Conservation (phyloP, 2,329 filamentous ascomycete species). For the Alternaria angustiovoidea region DNA sequence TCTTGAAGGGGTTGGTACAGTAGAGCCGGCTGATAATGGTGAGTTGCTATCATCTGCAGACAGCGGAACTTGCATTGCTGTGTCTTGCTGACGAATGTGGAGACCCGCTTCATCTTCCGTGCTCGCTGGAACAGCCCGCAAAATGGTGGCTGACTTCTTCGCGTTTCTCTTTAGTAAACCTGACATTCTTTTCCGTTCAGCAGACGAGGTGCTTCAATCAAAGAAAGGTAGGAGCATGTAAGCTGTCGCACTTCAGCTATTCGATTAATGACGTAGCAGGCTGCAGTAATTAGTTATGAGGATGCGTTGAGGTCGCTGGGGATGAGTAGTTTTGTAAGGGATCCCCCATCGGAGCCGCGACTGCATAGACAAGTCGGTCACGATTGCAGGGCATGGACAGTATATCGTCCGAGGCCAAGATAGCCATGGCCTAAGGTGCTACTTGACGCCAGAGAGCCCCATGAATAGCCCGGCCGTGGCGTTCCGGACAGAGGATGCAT, state of each 20-base stretch:
- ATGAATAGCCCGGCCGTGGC: constrained; percentile 22
- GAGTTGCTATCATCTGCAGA: constrained; percentile 38
- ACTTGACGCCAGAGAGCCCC: constrained; percentile 16
- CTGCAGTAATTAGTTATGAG: constrained; percentile 10
- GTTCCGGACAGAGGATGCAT: constrained; percentile 17
- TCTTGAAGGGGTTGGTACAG: constrained; percentile 26
- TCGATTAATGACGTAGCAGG: constrained; percentile 7
- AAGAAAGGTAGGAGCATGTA: background rate
- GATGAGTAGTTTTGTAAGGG: constrained; percentile 18
- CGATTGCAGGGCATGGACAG: constrained; percentile 27
- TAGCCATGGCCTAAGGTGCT: constrained; percentile 25
- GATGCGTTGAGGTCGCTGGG: constrained; percentile 15
- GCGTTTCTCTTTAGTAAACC: constrained; percentile 28
- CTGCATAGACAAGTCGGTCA: constrained; percentile 21
- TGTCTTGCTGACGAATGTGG: constrained; percentile 51
- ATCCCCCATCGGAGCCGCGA: constrained; percentile 16
- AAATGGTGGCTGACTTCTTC: constrained; percentile 41
- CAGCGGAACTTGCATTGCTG: constrained; percentile 31
- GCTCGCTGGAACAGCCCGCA: constrained; percentile 47
- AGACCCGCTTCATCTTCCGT: constrained; percentile 31
- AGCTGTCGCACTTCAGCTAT: background rate
- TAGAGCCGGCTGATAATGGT: constrained; percentile 25
- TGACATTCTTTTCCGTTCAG: constrained; percentile 27
- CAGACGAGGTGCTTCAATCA: constrained; percentile 15
- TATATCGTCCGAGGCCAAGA: constrained; percentile 30